phyloP scores from a whole-genome alignment of 2,329 filamentous ascomycete genomes.

The Dryadomyces quercivorus region DNA sequence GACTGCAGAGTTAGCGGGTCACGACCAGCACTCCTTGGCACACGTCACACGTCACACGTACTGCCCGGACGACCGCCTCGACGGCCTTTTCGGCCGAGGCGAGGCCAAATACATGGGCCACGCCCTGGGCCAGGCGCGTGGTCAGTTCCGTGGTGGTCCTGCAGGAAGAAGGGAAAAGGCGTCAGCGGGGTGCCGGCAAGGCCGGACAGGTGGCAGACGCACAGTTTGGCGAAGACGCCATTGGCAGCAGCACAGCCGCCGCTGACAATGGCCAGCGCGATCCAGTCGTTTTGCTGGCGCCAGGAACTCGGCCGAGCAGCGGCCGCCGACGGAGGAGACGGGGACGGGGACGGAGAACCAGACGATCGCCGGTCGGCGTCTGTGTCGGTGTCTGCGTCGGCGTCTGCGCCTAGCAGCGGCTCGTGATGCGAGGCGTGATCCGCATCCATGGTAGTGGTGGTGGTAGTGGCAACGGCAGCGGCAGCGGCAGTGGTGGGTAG shows the following conservation, averaged over 20 bases:
- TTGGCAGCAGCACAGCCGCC: constrained; percentile 72
- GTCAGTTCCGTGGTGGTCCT: constrained; percentile 43
- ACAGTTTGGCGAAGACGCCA: constrained; percentile 76
- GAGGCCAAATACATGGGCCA: constrained; percentile 33
- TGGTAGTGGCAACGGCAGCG: not conserved
- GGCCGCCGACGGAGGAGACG: not conserved
- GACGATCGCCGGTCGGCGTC: not conserved
- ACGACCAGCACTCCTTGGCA: not conserved
- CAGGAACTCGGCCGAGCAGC: constrained; percentile 8
- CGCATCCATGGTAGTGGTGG: not conserved
- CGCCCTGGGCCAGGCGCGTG: constrained; percentile 28
- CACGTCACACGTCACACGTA: too few relatives aligned
- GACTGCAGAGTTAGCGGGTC: constrained; percentile 28
- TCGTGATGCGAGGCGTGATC: not conserved
- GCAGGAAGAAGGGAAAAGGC: constrained; percentile 18
- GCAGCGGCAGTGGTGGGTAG: too few relatives aligned
- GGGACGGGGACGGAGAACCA: not conserved
- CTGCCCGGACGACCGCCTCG: constrained; percentile 35
- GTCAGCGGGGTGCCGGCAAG: not conserved
- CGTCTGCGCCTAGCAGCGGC: not conserved
- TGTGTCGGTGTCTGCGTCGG: not conserved
- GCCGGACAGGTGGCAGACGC: constrained; percentile 19
- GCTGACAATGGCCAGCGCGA: constrained; percentile 59
- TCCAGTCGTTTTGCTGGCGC: constrained; percentile 36
- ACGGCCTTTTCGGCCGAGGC: constrained; percentile 27